Conservation (phyloP, 1,284 basidiomycete genomes). For the Takashimella koratensis region DNA sequence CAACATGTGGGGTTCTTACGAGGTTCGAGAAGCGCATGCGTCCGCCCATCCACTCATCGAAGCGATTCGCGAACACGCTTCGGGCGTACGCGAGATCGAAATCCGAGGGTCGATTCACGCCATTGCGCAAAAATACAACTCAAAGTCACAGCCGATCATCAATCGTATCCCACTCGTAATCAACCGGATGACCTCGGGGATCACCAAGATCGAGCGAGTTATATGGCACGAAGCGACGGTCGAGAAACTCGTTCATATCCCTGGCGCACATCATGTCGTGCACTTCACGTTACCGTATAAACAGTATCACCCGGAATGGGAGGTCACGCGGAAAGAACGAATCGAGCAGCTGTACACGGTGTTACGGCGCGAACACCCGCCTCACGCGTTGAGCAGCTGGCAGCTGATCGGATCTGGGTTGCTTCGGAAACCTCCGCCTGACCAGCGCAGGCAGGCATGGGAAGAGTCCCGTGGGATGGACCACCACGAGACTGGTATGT, state of each 20-base stretch:
- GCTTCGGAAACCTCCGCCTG: too few relatives aligned
- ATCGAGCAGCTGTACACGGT: not conserved
- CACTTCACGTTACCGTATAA: not conserved
- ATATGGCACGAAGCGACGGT: not conserved
- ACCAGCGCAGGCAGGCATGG: not conserved
- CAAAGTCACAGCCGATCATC: not conserved
- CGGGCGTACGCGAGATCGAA: not conserved
- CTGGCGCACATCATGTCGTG: not conserved
- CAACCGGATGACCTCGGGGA: too few relatives aligned
- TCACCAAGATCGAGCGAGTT: too few relatives aligned
- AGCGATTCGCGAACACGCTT: not conserved
- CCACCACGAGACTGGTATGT: too few relatives aligned
- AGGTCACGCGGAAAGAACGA: too few relatives aligned
- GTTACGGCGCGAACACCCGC: not conserved
- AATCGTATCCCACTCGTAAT: not conserved
- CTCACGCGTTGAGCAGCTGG: not conserved
- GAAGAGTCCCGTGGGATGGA: too few relatives aligned
- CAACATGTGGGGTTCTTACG: too few relatives aligned
- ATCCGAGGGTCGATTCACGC: not conserved
- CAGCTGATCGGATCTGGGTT: too few relatives aligned
- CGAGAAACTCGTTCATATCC: not conserved
- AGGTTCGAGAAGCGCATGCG: too few relatives aligned
- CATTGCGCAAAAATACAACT: not conserved
- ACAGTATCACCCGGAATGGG: not conserved
- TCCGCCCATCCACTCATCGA: too few relatives aligned